These are phyloP conservation scores for Cryptosporidium baileyi DNA, from an alignment of 169 alveolate species.

Conservation along the genomic window DNA sequence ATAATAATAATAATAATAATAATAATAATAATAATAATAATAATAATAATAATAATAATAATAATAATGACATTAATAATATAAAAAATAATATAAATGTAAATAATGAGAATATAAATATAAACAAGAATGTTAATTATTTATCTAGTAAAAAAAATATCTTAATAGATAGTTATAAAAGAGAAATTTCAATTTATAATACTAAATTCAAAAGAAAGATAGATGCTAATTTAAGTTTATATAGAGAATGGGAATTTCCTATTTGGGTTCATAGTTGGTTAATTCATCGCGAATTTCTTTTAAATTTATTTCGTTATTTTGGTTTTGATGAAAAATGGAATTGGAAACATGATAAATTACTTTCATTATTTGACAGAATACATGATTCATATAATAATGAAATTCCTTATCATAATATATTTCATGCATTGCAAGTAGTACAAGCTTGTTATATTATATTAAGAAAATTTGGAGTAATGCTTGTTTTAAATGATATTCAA, in stretches of 20 bases:
- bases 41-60: background rate
- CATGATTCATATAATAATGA: constrained; percentile 72
- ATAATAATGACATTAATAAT: background rate
- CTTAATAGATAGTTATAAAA: background rate
- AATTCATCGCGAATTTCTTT: constrained; percentile 21
- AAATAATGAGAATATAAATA: background rate
- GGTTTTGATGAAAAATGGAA: constrained; percentile 49
- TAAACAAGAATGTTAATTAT: background rate
- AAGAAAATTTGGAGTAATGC: constrained; percentile 53
- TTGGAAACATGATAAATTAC: constrained; percentile 13
- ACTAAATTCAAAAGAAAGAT: background rate
- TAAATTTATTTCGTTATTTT: constrained; percentile 14
- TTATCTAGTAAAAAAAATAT: background rate
- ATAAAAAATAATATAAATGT: background rate
- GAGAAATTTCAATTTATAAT: background rate
- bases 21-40: background rate
- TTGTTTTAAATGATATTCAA: constrained; percentile 73
- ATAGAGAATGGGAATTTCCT: constrained; percentile 63
- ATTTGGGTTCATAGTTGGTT: constrained; percentile 55
- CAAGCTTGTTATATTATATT: constrained; percentile 76
- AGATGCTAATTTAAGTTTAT: constrained; percentile 1
- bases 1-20: background rate
- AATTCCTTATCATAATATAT: constrained; percentile 83
- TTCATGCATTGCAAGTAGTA: constrained; percentile 86
- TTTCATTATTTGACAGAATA: constrained; percentile 12